Conservation (phyloP, 2,329 filamentous ascomycete genomes). For the Lasiodiplodia gonubiensis region DNA sequence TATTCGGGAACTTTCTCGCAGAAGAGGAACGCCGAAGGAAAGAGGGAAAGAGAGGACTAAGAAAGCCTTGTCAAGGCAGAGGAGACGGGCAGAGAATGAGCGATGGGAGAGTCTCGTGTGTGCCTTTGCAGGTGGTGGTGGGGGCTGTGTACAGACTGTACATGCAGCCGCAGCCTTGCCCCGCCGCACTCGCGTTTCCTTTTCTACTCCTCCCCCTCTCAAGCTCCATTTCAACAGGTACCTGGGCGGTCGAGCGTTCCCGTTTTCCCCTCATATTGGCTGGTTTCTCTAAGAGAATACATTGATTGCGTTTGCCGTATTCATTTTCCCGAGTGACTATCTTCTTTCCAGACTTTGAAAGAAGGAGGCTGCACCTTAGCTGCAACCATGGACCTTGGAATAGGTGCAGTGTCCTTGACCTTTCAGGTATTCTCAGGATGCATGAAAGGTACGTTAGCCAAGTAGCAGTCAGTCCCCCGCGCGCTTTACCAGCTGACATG, state of each 20-base stretch:
- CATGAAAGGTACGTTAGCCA: constrained; percentile 37
- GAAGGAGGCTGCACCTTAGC: not conserved
- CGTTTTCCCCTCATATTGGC: not conserved
- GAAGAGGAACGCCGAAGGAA: not conserved
- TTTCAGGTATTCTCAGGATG: constrained; percentile 48
- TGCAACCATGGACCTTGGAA: constrained; percentile 2
- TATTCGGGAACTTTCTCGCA: not conserved
- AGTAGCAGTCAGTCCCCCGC: not conserved
- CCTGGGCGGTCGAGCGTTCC: not conserved
- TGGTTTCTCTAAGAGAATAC: not conserved
- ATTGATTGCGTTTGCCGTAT: not conserved
- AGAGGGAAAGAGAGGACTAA: not conserved
- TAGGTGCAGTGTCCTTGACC: constrained; percentile 41
- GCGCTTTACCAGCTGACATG: not conserved
- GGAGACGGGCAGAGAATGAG: not conserved
- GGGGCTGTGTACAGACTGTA: constrained; percentile 8
- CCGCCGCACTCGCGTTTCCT: not conserved
- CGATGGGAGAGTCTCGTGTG: not conserved
- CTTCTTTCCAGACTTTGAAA: not conserved
- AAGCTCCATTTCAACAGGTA: not conserved
- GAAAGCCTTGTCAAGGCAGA: not conserved
- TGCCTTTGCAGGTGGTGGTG: not conserved
- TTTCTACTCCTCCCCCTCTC: too few relatives aligned
- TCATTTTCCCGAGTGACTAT: not conserved
- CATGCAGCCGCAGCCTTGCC: constrained; percentile 10